phyloP scores from a whole-genome alignment of 305 asterid species.

The Withania somnifera region DNA sequence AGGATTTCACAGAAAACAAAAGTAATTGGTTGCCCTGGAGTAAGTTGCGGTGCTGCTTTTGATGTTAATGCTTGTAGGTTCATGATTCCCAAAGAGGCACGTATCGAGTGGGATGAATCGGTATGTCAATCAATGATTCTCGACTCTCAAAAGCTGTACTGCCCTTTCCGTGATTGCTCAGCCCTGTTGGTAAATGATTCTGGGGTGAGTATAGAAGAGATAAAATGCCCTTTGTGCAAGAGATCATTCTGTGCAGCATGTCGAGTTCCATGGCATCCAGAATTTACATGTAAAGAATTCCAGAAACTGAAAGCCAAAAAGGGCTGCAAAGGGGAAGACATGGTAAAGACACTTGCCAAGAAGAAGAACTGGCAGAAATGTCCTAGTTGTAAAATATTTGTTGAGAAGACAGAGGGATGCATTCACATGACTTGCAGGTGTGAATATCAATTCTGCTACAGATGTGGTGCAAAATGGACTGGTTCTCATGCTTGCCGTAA shows the following conservation, averaged over 20 bases:
- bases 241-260: conserved; percentile 53
- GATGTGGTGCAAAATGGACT: conserved; percentile 47
- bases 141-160: conserved; percentile 47
- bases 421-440: conserved; percentile 58
- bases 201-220: conserved; percentile 4
- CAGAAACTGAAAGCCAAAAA: conserved; percentile 24
- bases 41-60: conserved; percentile 32
- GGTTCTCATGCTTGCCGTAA: conserved; percentile 18
- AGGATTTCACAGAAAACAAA: conserved; percentile 33
- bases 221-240: conserved; percentile 38
- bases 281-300: conserved; percentile 52
- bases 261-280: conserved; percentile 54
- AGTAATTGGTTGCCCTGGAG: conserved; percentile 34
- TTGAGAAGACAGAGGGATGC: conserved; percentile 53
- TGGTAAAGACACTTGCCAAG: conserved; percentile 46
- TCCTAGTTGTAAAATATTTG: conserved; percentile 52
- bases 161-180: conserved; percentile 59
- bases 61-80: conserved; percentile 26
- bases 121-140: conserved; percentile 48
- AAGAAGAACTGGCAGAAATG: conserved; percentile 71
- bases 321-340: conserved; percentile 24
- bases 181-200: conserved; percentile 47
- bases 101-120: conserved; percentile 47
- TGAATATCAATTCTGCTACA: conserved; percentile 45
- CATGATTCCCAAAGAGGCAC: conserved; percentile 33